A percentile compares a stretch with the other conserved stretches of the same genome.
Evolutionary conservation across 2,329 filamentous ascomycete genomes (phyloP).

Genomic region (Diplodia sapinea): DNA sequence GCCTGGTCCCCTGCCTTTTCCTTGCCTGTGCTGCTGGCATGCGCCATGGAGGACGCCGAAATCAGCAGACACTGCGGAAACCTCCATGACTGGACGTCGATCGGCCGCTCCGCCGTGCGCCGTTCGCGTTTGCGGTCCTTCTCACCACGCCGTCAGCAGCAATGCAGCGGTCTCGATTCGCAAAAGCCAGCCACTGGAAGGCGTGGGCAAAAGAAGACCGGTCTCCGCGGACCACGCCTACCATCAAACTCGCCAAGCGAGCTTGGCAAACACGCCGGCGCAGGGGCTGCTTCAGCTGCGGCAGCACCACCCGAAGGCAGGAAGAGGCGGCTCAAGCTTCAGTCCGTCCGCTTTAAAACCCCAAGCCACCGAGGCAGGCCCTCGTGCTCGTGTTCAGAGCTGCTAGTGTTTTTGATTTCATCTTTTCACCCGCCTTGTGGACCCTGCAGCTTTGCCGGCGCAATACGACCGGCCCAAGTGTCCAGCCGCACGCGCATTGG

Average conservation of each 20-base stretch:
- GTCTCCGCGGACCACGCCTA: background rate
- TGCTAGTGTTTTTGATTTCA: slow-evolving; percentile 15
- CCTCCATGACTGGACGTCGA: background rate
- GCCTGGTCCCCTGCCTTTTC: slow-evolving; percentile 14
- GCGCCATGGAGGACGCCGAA: slow-evolving; percentile 13
- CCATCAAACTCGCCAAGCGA: slow-evolving; percentile 23
- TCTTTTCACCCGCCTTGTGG: slow-evolving; percentile 11
- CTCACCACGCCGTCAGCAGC: slow-evolving; percentile 6
- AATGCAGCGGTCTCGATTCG: slow-evolving; percentile 6
- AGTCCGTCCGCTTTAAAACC: slow-evolving; percentile 14
- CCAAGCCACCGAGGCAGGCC: background rate
- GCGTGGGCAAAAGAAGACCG: slow-evolving; percentile 1
- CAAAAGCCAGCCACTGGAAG: slow-evolving; percentile 3
- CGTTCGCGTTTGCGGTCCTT: background rate
- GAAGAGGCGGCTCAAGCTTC: slow-evolving; percentile 11
- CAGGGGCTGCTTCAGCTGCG: slow-evolving; percentile 25
- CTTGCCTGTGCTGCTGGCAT: slow-evolving; percentile 18
- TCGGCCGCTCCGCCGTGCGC: background rate
- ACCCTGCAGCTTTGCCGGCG: slow-evolving; percentile 16
- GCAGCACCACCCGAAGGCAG: slow-evolving; percentile 15
- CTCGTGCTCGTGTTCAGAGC: background rate
- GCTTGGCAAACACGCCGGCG: slow-evolving; percentile 15
- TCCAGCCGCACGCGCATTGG: slow-evolving; percentile 9
- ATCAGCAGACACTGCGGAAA: slow-evolving; percentile 11
- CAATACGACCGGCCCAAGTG: slow-evolving; percentile 26